Conservation (phyloP, 192 early-diverging fungal genomes). For the Entophlyctis luteolus region DNA sequence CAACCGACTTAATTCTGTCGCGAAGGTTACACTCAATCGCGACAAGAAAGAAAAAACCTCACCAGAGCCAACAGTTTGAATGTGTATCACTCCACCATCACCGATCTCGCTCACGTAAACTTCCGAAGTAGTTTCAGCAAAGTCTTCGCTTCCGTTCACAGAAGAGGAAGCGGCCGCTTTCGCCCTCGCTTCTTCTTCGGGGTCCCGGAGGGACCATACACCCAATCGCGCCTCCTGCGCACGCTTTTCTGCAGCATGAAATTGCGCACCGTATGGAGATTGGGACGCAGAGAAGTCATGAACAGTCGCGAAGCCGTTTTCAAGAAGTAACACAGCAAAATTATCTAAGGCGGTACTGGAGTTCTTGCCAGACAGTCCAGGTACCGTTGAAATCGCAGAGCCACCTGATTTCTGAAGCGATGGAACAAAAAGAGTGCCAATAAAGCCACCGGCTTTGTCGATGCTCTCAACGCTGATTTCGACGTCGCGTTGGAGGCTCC, state of each 20-base stretch:
- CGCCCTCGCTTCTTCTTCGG: constrained; percentile 44
- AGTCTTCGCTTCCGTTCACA: constrained; percentile 25
- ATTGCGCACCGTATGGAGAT: constrained; percentile 60
- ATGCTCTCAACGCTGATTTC: constrained; percentile 82
- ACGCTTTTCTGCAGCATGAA: constrained; percentile 73
- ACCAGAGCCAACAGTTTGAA: constrained; percentile 76
- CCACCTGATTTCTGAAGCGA: neutral
- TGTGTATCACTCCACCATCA: constrained; percentile 45
- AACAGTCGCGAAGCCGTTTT: constrained; percentile 76
- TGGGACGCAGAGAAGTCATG: constrained; percentile 85
- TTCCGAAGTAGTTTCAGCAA: constrained; percentile 29
- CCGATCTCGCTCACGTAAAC: constrained; percentile 51
- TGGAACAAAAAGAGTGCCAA: constrained; percentile 72
- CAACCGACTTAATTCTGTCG: constrained; percentile 47
- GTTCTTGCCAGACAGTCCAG: neutral
- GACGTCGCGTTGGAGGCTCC: constrained; percentile 85
- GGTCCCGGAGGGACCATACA: constrained; percentile 65
- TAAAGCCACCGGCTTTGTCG: constrained; percentile 90
- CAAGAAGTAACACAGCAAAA: constrained; percentile 69
- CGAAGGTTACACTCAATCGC: constrained; percentile 47
- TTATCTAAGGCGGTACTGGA: constrained; percentile 50
- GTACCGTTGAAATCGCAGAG: neutral
- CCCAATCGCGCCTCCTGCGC: constrained; percentile 69
- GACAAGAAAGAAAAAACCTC: constrained; percentile 62
- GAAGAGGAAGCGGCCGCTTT: constrained; percentile 37